A percentile compares a stretch with the other conserved stretches of the same genome.
phyloP scores from a whole-genome alignment of 2,329 filamentous ascomycete genomes.

The Chrysosporium keratinophilum region DNA sequence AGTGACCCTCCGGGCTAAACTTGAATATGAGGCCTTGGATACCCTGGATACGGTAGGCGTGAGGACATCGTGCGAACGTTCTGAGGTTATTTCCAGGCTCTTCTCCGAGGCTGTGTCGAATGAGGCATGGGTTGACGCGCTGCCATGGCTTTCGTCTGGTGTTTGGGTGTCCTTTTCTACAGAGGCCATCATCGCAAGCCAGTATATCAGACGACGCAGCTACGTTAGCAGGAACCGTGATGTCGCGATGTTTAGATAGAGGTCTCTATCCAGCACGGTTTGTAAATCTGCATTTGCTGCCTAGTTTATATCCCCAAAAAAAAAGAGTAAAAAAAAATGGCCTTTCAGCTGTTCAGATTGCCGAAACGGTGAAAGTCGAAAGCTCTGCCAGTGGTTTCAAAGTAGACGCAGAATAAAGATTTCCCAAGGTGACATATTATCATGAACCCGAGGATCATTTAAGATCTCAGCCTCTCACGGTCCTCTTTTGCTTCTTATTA shows the following conservation, averaged over 20 bases:
- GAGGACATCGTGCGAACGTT: slow-evolving; percentile 20
- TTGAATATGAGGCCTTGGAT: slow-evolving; percentile 21
- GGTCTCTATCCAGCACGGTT: no score
- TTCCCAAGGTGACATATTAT: no score
- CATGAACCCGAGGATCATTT: no score
- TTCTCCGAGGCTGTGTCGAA: slow-evolving; percentile 22
- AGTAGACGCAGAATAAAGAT: no score
- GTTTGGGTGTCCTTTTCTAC: not conserved
- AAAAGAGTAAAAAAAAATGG: no score
- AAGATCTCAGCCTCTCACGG: not conserved
- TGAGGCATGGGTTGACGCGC: slow-evolving; percentile 1
- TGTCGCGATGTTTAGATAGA: no score
- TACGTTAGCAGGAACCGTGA: no score
- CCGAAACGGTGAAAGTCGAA: no score
- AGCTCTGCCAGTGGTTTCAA: no score
- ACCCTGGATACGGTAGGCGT: slow-evolving; percentile 22
- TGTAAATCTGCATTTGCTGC: no score
- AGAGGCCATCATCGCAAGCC: not conserved
- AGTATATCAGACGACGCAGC: not conserved
- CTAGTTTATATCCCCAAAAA: no score
- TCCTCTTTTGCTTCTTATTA: not conserved
- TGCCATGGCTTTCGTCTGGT: not conserved
- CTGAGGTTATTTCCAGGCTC: slow-evolving; percentile 11
- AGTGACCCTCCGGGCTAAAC: slow-evolving; percentile 33
- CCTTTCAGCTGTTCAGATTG: no score